These are phyloP conservation scores for Suillus hirtellus DNA, from an alignment of 768 basidiomycete species.

Conservation along the genomic window DNA sequence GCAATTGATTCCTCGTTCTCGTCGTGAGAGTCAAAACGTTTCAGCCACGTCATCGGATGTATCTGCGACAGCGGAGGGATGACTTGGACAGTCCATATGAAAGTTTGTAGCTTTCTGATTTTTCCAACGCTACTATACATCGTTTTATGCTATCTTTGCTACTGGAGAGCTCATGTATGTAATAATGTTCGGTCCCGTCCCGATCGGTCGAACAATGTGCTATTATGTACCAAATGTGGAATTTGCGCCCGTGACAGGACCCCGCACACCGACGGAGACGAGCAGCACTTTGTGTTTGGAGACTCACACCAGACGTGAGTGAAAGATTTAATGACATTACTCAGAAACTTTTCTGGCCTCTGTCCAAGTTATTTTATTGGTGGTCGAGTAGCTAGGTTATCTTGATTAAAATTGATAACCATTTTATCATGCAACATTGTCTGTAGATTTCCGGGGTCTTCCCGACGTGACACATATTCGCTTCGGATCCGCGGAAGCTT, in stretches of 20 bases:
- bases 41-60: constrained; percentile 32
- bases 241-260: constrained; percentile 4
- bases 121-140: constrained; percentile 3
- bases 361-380: too few relatives aligned
- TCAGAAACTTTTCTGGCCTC: too few relatives aligned
- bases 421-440: not conserved
- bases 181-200: not conserved
- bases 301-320: too few relatives aligned
- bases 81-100: not conserved
- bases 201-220: constrained; percentile 15
- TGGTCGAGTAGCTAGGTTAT: not conserved
- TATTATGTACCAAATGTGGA: not conserved
- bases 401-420: not conserved
- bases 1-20: constrained; percentile 49
- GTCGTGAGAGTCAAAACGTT: constrained; percentile 47
- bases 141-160: constrained; percentile 4
- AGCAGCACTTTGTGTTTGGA: not conserved
- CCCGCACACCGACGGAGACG: constrained; percentile 8
- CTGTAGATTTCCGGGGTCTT: constrained; percentile 15
- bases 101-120: not conserved
- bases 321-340: too few relatives aligned
- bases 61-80: constrained; percentile 20
- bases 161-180: constrained; percentile 14
- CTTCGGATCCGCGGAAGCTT: constrained; percentile 22
- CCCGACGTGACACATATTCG: constrained; percentile 2